A percentile compares a stretch with the other conserved stretches of the same genome.
These are phyloP conservation scores for Mortierella sp. DNA, from an alignment of 371 early-diverging fungal species.

Conservation along the genomic window DNA sequence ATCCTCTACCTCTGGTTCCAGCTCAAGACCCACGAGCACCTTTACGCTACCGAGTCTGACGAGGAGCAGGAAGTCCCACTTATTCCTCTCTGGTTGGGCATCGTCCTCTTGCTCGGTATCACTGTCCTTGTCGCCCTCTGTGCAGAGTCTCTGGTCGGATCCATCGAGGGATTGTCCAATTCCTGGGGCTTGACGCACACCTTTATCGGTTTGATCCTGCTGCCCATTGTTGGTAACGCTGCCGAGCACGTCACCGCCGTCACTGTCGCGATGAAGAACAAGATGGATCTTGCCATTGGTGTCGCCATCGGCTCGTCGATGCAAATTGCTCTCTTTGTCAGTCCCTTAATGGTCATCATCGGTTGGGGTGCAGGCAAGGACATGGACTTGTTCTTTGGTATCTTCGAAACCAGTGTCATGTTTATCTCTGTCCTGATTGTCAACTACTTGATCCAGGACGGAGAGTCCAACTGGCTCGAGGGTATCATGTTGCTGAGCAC, in stretches of 20 bases:
- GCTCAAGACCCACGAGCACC: constrained; percentile 77
- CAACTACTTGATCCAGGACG: constrained; percentile 85
- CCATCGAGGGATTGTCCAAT: constrained; percentile 80
- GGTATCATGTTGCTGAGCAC: constrained; percentile 82
- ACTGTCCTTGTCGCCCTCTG: constrained; percentile 79
- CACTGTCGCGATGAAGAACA: constrained; percentile 85
- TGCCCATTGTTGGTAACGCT: constrained; percentile 90
- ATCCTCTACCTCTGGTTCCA: constrained; percentile 84
- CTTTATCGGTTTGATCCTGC: constrained; percentile 89
- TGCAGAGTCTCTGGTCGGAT: constrained; percentile 86
- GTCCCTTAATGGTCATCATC: constrained; percentile 87
- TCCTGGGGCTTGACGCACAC: constrained; percentile 76
- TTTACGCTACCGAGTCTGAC: constrained; percentile 67
- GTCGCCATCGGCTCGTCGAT: constrained; percentile 93
- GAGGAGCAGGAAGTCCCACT: constrained; percentile 66
- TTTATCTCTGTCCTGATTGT: constrained; percentile 88
- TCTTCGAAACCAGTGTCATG: constrained; percentile 86
- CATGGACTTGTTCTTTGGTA: constrained; percentile 84
- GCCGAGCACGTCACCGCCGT: constrained; percentile 90
- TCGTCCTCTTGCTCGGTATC: constrained; percentile 62
- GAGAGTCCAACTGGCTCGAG: constrained; percentile 89
- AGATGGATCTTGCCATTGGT: constrained; percentile 91
- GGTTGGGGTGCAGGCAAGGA: constrained; percentile 81
- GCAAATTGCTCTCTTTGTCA: constrained; percentile 92
- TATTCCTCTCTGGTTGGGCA: constrained; percentile 68